Evolutionary conservation across 306 rosid genomes (phyloP), one percentile per base, ranked within the genome.

Genomic region (Prinsepia uniflora): DNA sequence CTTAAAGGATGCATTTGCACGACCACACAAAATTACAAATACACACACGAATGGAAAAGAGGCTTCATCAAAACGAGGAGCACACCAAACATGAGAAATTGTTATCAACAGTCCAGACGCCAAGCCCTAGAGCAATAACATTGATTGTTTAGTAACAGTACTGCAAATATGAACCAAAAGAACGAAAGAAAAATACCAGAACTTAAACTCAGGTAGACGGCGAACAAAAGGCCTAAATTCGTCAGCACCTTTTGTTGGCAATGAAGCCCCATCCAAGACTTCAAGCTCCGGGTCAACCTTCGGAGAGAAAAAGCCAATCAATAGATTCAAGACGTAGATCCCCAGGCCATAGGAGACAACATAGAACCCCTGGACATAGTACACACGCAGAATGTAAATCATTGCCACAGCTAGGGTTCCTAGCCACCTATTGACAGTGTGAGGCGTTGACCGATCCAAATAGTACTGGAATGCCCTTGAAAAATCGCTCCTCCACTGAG

Each of bases 271-370:
- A 39, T 64, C 73, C 43, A 22, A 20, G 24, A 70, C 67, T 66
- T 88, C 91, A 12, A 88, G 80, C 83, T 88, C 89, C 6, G 95
- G 95, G 73, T 88, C 95, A 72, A 82, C 85, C 81, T 84, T 79
- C 0, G 95, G 91, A 0, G 91, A 88, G 65, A 88, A 75, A 52
- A 88, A 88, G 11, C 95, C 95, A 20, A 88, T 88, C 74, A 88
- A 75, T 67, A 88, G 85, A 68, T 88, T 88, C 81, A 86, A 48
- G 48, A 86, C 72, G 57, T 88, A 88, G 77, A 84, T 88, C 65
- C 89, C 87, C 11, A 88, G 72, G 63, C 89, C 95, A 60, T 88
- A 88, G 4, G 95, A 86, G 10, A 88, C 71, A 61, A 88, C 71
- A 66, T 86, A 86, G 73, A 86, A 88, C 12, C 95, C 95, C 19